Base-by-base conservation (phyloP, 208 protist species). In the Lotmaria passim region DNA sequence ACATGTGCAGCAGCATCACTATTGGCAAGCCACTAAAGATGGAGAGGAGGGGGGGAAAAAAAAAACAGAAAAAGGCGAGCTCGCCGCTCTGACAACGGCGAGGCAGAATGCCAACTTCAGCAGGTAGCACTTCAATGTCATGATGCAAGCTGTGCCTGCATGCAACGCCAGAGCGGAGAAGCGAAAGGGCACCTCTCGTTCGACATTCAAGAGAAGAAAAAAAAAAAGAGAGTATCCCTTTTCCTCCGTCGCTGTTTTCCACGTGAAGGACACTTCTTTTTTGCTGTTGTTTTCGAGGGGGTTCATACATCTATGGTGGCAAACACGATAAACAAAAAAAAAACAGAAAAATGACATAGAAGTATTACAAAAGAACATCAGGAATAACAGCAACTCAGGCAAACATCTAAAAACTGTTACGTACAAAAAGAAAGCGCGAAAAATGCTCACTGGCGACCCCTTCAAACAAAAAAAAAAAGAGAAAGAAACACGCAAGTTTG, bases 21-120 rank as follows among this genome's bases (percentile, higher is more conserved):
- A n/a, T n/a, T n/a, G n/a, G 43, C 19, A 23, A 47, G 28, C 33
- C 33, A 59, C 41, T 19, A 65, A 55, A 68, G n/a, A 67, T 71
- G 24, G 41, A 76, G 33, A 79, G 43, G 55, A 60, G 73, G 57
- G 59, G n/a, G 43, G 43, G 24, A 55, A 43, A 41, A 30, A 1
- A 19, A 39, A 24, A n/a, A 46, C 3, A 36, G 4, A 46, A 6
- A 52, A n/a, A 24, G 17, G 38, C n/a, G 44, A 7, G 12, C 6
- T 17, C n/a, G 44, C 14, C 0, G 30, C 39, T 30, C 61, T 57
- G 11, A 26, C 24, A n/a, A 11, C 6, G 24, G n/a, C n/a, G n/a
- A n/a, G n/a, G n/a, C n/a, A n/a, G n/a, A n/a, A n/a, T n/a, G n/a
- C n/a, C n/a, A n/a, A n/a, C n/a, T n/a, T n/a, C n/a, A n/a, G n/a